Conservation (phyloP, 1,139 yeast genomes). For the Yarrowia galli region DNA sequence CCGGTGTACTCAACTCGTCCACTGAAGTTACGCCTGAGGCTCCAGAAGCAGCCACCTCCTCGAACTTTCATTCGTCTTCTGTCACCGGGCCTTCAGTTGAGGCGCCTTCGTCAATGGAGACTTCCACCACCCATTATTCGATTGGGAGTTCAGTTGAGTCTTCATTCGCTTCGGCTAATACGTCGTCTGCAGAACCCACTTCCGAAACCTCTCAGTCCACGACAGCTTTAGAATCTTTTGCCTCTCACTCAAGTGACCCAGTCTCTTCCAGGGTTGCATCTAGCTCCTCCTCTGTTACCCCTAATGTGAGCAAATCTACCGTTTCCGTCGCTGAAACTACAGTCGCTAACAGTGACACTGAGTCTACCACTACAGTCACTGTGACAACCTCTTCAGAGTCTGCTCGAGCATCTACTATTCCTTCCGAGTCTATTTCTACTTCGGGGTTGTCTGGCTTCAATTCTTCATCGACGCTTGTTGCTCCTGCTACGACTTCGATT, state of each 20-base stretch:
- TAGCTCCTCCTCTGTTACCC: not conserved
- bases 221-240: not conserved
- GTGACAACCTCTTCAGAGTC: not conserved
- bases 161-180: not conserved
- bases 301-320: not conserved
- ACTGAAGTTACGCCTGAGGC: not conserved
- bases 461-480: not conserved
- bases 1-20: not conserved
- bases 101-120: not conserved
- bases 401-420: no score
- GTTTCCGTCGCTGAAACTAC: not conserved
- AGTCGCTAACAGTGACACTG: not conserved
- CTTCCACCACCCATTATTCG: not conserved
- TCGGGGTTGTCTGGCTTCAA: not conserved
- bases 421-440: not conserved
- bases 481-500: not conserved
- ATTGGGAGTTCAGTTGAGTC: not conserved
- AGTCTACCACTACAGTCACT: conserved; percentile 3
- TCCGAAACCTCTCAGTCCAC: not conserved
- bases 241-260: not conserved
- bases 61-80: no score
- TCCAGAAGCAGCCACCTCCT: not conserved
- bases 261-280: no score
- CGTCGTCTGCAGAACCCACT: not conserved
- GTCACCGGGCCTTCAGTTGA: not conserved